These are phyloP conservation scores for Malania oleifera DNA, from an alignment of 164 flowering plant species.

Conservation along the genomic window DNA sequence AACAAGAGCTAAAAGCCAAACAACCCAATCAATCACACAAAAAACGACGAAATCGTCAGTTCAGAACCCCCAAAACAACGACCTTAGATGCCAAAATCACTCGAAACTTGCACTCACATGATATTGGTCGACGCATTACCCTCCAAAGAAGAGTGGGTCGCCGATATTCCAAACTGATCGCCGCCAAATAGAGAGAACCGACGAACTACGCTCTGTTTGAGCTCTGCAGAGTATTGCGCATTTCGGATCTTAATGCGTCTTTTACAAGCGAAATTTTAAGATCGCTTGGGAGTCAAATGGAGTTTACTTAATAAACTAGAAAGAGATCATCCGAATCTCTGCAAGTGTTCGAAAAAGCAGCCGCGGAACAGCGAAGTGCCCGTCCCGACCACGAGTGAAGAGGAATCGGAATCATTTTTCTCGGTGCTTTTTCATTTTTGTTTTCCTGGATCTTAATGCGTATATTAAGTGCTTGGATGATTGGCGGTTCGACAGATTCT, in stretches of 20 bases:
- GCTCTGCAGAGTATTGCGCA: background rate
- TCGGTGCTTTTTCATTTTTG: too few relatives aligned
- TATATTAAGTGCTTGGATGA: too few relatives aligned
- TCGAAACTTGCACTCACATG: background rate
- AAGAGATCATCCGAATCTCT: too few relatives aligned
- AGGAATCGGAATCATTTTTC: too few relatives aligned
- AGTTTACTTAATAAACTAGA: background rate
- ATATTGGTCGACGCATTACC: background rate
- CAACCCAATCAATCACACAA: too few relatives aligned
- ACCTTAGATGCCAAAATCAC: background rate
- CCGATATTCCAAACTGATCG: background rate
- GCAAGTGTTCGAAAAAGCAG: too few relatives aligned
- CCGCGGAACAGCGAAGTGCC: too few relatives aligned
- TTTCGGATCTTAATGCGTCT: background rate
- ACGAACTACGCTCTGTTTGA: background rate
- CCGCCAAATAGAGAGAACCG: too few relatives aligned
- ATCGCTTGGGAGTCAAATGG: background rate
- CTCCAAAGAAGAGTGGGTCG: background rate
- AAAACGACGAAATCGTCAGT: too few relatives aligned
- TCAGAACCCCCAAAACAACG: background rate
- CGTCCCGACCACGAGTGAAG: too few relatives aligned
- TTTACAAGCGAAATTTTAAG: background rate
- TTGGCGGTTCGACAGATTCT: too few relatives aligned
- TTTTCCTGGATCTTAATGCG: too few relatives aligned
- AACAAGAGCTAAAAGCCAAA: background rate